Base-by-base conservation (phyloP, 306 rosid genomes). In the Malus orientalis region DNA sequence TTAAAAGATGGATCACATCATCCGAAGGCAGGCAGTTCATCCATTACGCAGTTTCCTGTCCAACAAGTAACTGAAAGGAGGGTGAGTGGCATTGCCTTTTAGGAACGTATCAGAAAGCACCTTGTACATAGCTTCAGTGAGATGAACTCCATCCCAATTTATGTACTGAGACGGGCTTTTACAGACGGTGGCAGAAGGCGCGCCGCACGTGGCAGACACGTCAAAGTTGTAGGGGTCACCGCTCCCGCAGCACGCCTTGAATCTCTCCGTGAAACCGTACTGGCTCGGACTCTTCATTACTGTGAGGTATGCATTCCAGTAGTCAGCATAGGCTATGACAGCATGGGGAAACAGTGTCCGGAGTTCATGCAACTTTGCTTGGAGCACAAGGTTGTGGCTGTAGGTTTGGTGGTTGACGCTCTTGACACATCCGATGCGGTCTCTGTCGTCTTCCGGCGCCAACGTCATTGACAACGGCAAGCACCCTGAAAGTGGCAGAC, bases 91-190 rank as follows among this genome's bases (percentile, higher is more conserved):
- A n/a, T 82, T 85, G 65, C 99, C 97, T 57, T 81, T 82, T 25
- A 95, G 76, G 76, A 90, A 89, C 99, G 91, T 88, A 38, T 80
- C 70, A 61, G 95, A 78, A 70, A 95, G 80, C 67, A 77, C 92
- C 83, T 87, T 89, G 54, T 95, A 90, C 97, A 95, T 92, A n/a
- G 91, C 97, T 73, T 95, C 99, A 0, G 97, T 95, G 64, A 95
- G 88, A 38, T 95, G 99, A 86, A 95, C 97, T 67, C 97, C 99
- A 77, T 95, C 99, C 99, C 99, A 95, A 32, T 95, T 95, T 36
- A 95, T 81, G 82, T 86, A 92, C 53, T 85, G 87, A 33, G 90
- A 76, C 62, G 99, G 97, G 74, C 19, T 80, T 29, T 73, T 12
- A 29, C 97, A 95, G 57, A 70, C 87, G 0, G 75, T 85, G 55